Base-by-base conservation (phyloP, 2,329 filamentous ascomycete species). In the Xylariales sp. region DNA sequence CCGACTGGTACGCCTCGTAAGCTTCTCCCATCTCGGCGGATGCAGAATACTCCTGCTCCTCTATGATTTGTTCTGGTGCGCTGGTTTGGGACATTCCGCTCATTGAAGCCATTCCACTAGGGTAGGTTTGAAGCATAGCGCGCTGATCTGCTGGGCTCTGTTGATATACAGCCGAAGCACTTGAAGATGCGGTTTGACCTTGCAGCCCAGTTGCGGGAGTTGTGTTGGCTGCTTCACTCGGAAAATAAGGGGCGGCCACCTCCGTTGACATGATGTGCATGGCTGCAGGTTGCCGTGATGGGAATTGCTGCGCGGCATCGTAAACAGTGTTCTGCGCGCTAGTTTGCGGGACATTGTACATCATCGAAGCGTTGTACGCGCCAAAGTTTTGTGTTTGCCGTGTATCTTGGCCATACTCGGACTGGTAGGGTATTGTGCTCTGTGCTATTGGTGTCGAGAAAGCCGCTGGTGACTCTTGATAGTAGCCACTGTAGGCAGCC, bases 221-320 rank as follows among this genome's bases (percentile, higher is more conserved):
- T 46, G 75, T 65, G 56, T 73, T 81, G 51, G 77, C 70, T 56
- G 81, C 71, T 57, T 85, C 83, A 62, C 70, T 73, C 51, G 76
- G 66, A 63, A 88, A 90, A 70, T 93, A 95, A 56, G 84, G 83
- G 67, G 83, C 73, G 57, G 77, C 74, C 61, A 88, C 80, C 57
- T 70, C 69, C 43, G 66, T 53, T 28, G 81, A 69, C 61, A 90
- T 73, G 66, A 88, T 85, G 60, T 88, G 85, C 66, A 93, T 78
- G 44, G 76, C 78, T 72, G 84, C 79, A 65, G 83, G 77, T 57
- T 88, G 85, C 69, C 85, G 82, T 51, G 81, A 70, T 55, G 82
- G 75, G 67, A 88, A 94, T 57, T 83, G 83, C 65, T 81, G 76
- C 59, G 82, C 78, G 56, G 79, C 69, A 62, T 91, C 85, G 67